phyloP scores from a whole-genome alignment of 805 yeast species.

The Metschnikowia rubicola region DNA sequence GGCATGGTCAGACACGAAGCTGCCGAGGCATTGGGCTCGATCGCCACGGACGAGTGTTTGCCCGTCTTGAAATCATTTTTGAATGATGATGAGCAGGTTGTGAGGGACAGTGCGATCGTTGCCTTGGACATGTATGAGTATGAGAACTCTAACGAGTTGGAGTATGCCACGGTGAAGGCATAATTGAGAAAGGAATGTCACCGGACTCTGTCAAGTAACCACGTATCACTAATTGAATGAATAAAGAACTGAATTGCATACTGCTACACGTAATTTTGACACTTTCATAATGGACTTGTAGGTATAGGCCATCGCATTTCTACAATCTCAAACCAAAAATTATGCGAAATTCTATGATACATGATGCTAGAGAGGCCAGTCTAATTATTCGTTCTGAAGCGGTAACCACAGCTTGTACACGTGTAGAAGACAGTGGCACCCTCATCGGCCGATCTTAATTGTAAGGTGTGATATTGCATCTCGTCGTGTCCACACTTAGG shows the following conservation, averaged over 20 bases:
- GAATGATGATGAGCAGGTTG: constrained; percentile 81
- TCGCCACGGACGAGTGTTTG: constrained; percentile 92
- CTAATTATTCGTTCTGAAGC: constrained; percentile 89
- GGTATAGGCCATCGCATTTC: too few species aligned
- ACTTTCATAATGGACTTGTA: too few species aligned
- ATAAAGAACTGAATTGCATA: too few species aligned
- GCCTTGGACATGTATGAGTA: constrained; percentile 98
- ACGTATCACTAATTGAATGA: too few species aligned
- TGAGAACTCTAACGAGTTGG: constrained; percentile 80
- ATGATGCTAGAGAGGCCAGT: constrained; percentile 1
- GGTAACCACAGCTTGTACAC: constrained; percentile 88
- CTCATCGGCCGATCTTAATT: constrained; percentile 97
- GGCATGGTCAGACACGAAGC: constrained; percentile 99
- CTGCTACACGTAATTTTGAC: too few species aligned
- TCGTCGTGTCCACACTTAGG: constrained; percentile 98
- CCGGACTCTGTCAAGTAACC: too few species aligned
- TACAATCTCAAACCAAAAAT: too few species aligned
- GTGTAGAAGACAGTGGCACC: constrained; percentile 99
- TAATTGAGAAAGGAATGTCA: neutral
- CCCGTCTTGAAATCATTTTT: constrained; percentile 81
- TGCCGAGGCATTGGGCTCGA: constrained; percentile 96
- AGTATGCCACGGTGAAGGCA: constrained; percentile 46
- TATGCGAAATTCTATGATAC: constrained; percentile 2
- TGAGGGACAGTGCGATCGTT: constrained; percentile 93
- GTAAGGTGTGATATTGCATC: constrained; percentile 96